Percentiles rank a stretch among this genome's conserved stretches.
These are phyloP conservation scores for Colletotrichum tamarilloi DNA, from an alignment of 2,329 filamentous ascomycete species.

Conservation along the genomic window DNA sequence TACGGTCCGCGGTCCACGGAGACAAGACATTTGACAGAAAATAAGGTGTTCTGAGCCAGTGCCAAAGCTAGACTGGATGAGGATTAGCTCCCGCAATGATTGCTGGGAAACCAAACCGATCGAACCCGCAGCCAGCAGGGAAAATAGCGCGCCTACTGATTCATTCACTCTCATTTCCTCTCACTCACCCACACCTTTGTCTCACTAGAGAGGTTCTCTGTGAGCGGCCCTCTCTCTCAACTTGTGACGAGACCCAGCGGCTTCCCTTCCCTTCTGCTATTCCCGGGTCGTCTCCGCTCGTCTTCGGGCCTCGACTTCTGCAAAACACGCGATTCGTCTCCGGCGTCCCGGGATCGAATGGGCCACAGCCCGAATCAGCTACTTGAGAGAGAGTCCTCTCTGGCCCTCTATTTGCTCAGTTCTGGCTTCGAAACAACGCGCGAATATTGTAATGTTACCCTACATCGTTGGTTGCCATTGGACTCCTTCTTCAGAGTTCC, in stretches of 20 bases:
- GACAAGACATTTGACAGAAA: neutral
- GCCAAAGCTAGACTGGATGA: neutral
- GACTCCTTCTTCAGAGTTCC: neutral
- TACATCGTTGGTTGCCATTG: neutral
- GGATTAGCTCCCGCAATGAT: conserved; percentile 2
- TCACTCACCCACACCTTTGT: neutral
- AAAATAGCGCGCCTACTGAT: neutral
- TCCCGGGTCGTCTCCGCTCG: conserved; percentile 25
- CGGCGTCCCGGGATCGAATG: conserved; percentile 20
- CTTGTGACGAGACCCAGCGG: neutral
- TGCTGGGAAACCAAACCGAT: neutral
- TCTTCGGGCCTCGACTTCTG: conserved; percentile 14
- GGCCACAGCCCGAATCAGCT: neutral
- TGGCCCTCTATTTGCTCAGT: neutral
- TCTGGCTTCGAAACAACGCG: neutral
- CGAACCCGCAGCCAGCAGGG: conserved; percentile 5
- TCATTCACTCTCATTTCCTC: neutral
- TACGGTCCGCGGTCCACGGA: neutral
- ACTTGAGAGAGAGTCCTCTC: neutral
- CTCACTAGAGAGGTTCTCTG: neutral
- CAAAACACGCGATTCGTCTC: conserved; percentile 24
- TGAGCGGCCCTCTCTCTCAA: neutral
- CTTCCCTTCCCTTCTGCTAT: conserved; percentile 4
- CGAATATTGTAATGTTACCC: neutral
- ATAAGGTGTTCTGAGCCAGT: conserved; percentile 10